Percentiles rank a stretch among this genome's conserved stretches.
Conservation (phyloP, 345 rosid species). For the Gossypium raimondii region DNA sequence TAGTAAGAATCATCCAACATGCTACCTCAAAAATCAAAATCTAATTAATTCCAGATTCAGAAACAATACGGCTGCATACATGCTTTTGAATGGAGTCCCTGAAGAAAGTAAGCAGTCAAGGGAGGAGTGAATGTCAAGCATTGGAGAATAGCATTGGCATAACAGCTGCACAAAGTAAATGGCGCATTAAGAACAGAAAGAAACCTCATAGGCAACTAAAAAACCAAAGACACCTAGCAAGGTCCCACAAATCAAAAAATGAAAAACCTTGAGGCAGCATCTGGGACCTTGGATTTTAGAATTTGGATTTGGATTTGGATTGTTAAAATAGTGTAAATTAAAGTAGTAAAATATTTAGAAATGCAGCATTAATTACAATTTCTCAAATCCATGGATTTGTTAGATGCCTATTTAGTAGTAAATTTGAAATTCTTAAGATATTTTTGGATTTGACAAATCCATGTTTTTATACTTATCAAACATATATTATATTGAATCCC, state of each 20-base stretch:
- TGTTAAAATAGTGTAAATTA: too few relatives aligned
- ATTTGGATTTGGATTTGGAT: too few relatives aligned
- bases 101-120: slow-evolving; percentile 74
- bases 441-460: too few relatives aligned
- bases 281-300: too few relatives aligned
- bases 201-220: neutral
- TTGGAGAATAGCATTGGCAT: slow-evolving; percentile 91
- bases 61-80: slow-evolving; percentile 44
- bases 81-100: slow-evolving; percentile 73
- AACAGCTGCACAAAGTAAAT: slow-evolving; percentile 69
- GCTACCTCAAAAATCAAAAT: slow-evolving; percentile 13
- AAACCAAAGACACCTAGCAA: neutral
- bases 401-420: too few relatives aligned
- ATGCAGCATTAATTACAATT: too few relatives aligned
- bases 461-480: too few relatives aligned
- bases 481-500: too few relatives aligned
- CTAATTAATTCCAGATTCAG: slow-evolving; percentile 4
- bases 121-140: slow-evolving; percentile 95
- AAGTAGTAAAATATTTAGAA: too few relatives aligned
- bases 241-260: neutral
- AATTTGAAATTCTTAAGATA: too few relatives aligned
- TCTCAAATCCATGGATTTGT: too few relatives aligned
- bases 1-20: slow-evolving; percentile 11
- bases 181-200: slow-evolving; percentile 2
- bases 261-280: neutral